Base-by-base conservation (phyloP, 768 basidiomycete species). In the Hericium rajendrae region DNA sequence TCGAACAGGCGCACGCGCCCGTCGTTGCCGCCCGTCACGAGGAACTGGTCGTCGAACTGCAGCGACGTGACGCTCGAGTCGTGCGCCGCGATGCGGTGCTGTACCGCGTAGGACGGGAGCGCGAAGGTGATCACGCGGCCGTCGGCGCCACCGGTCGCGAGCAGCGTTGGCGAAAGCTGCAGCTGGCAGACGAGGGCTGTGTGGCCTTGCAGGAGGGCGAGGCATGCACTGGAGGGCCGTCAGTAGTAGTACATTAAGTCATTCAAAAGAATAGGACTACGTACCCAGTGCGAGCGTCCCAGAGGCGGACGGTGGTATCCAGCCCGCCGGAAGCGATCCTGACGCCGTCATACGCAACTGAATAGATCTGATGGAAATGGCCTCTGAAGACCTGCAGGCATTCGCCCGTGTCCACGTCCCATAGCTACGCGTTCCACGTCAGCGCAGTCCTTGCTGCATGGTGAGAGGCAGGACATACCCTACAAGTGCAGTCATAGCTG, bases 241-340 rank as follows among this genome's bases (percentile, higher is more conserved):
- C 4, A 26, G 38, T 32, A 32, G n/a, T 9, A 18, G 24, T 9
- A n/a, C 26, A 38, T 50, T 15, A 37, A 46, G 38, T 24, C 26
- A 24, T 18, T 38, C 22, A 22, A 4, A 15, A 15, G 22, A 38
- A 15, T 32, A 11, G 18, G 9, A 8, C 26, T 64, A 78, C 78
- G 59, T 82, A 80, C 0, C 82, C 81, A 0, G 89, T 74, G 55
- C 90, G 79, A 6, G 86, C 90, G 64, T 99, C 95, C 95, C 95
- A 99, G 52, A 97, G 87, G 66, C 97, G 95, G 55, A 98, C 94
- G 18, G 97, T 93, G 61, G 98, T 97, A 70, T 98, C 97, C 67
- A 98, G 97, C 0, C 94, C 95, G 2, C 95, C 95, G 62, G 91
- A 93, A 0, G 95, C 95, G 22, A 99, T 77, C 18, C 95, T 74